Evolutionary conservation across 257 asterid genomes (phyloP).

Genomic region (Oldenlandia corymbosa): DNA sequence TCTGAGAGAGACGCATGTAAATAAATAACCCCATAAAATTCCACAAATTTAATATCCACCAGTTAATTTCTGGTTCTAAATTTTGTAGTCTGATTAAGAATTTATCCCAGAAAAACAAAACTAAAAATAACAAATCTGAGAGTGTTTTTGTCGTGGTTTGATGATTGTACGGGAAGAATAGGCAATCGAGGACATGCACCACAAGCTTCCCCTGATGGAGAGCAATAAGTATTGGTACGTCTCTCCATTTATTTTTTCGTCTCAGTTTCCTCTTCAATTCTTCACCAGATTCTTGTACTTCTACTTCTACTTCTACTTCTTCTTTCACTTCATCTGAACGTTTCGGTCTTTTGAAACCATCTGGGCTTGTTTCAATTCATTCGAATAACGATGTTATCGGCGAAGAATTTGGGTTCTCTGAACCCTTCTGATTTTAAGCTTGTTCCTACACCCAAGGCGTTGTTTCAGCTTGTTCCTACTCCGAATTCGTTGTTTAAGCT

Average conservation of each 20-base stretch:
- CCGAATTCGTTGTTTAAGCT: slow-evolving; percentile 9
- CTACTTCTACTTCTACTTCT: too few species aligned
- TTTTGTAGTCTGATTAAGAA: too few species aligned
- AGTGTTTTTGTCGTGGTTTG: background rate
- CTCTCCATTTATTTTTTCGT: background rate
- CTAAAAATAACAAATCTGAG: too few species aligned
- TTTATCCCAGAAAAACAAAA: too few species aligned
- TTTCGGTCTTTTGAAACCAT: too few species aligned
- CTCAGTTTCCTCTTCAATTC: slow-evolving; percentile 3
- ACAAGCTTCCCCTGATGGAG: slow-evolving; percentile 15
- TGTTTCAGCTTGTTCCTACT: too few species aligned
- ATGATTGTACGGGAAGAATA: background rate
- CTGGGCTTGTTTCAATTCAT: slow-evolving; percentile 5
- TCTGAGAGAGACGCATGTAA: background rate
- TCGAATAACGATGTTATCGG: background rate
- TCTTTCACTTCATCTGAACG: too few species aligned
- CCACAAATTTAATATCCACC: background rate
- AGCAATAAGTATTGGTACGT: slow-evolving; percentile 12
- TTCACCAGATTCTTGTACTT: background rate
- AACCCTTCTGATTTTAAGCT: background rate
- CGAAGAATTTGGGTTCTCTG: background rate
- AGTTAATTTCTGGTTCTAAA: too few species aligned
- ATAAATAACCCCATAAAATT: background rate
- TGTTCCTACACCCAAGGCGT: slow-evolving; percentile 9
- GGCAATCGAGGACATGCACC: slow-evolving; percentile 5